These are phyloP conservation scores for Artemisia tridentata DNA, from an alignment of 129 eudicot species.

Conservation along the genomic window DNA sequence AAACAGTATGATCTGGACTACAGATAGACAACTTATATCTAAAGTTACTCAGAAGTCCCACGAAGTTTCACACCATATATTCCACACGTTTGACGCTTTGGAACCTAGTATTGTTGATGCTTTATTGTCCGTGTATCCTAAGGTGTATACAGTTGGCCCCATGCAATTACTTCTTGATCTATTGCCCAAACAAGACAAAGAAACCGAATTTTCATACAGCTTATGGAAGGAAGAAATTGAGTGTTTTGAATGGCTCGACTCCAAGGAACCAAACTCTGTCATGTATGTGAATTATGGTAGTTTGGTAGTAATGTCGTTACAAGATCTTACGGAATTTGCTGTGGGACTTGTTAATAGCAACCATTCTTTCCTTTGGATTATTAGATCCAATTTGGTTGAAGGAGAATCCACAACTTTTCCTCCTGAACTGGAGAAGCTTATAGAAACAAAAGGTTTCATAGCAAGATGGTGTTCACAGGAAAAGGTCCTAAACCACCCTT, in stretches of 20 bases:
- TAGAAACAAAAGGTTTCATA: slow-evolving; percentile 20
- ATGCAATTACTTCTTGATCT: slow-evolving; percentile 23
- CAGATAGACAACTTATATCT: not conserved
- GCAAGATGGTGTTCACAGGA: slow-evolving; percentile 29
- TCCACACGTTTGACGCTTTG: slow-evolving; percentile 30
- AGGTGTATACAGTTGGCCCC: slow-evolving; percentile 29
- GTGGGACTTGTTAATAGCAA: slow-evolving; percentile 32
- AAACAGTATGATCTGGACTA: not conserved
- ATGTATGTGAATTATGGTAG: slow-evolving; percentile 33
- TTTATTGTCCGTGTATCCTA: slow-evolving; percentile 15
- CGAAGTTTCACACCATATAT: slow-evolving; percentile 5
- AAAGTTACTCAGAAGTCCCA: slow-evolving; percentile 21
- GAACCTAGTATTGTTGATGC: slow-evolving; percentile 26
- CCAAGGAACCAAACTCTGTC: slow-evolving; percentile 17
- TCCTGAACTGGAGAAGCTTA: slow-evolving; percentile 8
- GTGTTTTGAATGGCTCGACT: slow-evolving; percentile 28
- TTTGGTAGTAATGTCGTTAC: not conserved
- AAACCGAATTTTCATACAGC: slow-evolving; percentile 9
- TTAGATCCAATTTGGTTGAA: not conserved
- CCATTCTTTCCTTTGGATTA: slow-evolving; percentile 27
- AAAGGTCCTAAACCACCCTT: slow-evolving; percentile 24
- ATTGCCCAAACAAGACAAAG: not conserved
- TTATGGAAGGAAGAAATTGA: slow-evolving; percentile 28
- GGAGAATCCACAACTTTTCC: slow-evolving; percentile 14
- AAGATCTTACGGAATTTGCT: slow-evolving; percentile 23